Evolutionary conservation across 2,329 filamentous ascomycete genomes (phyloP).

Genomic region (Acarospora socialis): DNA sequence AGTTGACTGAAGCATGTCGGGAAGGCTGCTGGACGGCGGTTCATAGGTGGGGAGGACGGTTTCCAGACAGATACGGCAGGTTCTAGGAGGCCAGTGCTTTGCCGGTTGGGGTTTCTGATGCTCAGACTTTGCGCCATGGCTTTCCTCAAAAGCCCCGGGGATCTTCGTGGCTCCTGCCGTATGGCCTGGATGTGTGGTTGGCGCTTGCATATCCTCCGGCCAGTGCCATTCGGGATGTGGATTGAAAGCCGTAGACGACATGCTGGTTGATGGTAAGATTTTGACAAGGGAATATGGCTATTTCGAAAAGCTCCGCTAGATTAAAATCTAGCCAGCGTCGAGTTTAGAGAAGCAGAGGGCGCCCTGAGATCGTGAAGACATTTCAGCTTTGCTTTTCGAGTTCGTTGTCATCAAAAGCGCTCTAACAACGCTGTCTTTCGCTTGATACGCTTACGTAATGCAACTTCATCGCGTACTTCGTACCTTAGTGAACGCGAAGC

Average conservation of each 20-base stretch:
- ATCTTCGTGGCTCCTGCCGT: constrained; percentile 4
- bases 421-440: no score
- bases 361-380: no score
- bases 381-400: no score
- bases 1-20: constrained; percentile 40
- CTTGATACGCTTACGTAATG: no score
- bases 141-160: constrained; percentile 13
- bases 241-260: constrained; percentile 29
- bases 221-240: constrained; percentile 32
- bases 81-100: constrained; percentile 52
- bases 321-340: no score
- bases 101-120: constrained; percentile 17
- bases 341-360: no score
- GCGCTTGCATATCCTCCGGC: constrained; percentile 29
- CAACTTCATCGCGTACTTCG: no score
- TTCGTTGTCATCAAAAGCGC: no score
- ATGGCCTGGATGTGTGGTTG: constrained; percentile 9
- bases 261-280: no score
- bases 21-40: constrained; percentile 37
- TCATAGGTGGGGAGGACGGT: constrained; percentile 47
- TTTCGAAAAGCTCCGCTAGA: no score
- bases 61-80: constrained; percentile 84
- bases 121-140: not conserved
- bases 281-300: no score
- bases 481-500: no score